Evolutionary conservation across 2,329 filamentous ascomycete genomes (phyloP).

Genomic region (Pezicula radicicola): DNA sequence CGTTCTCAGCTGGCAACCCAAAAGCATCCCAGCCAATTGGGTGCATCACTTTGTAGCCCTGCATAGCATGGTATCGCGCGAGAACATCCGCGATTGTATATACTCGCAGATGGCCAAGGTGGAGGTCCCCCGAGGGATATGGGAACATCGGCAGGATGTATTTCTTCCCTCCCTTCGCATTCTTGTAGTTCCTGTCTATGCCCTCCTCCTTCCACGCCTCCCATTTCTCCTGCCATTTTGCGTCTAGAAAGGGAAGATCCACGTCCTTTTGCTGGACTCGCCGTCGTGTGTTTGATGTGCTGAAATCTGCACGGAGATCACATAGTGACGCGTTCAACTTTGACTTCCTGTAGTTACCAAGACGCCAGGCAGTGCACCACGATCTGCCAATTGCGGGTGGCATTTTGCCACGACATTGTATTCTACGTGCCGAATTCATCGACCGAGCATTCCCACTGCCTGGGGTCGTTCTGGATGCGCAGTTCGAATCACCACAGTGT

Average conservation of each 20-base stretch:
- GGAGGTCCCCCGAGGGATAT: slow-evolving; percentile 82
- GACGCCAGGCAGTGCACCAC: neutral
- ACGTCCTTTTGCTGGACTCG: slow-evolving; percentile 2
- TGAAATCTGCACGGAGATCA: neutral
- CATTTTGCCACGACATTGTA: neutral
- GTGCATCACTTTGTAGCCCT: slow-evolving; percentile 72
- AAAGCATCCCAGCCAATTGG: slow-evolving; percentile 98
- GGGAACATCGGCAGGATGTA: slow-evolving; percentile 93
- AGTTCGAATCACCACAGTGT: no score
- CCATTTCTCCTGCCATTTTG: slow-evolving; percentile 25
- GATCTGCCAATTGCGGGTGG: neutral
- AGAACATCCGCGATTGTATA: slow-evolving; percentile 90
- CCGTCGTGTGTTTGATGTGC: neutral
- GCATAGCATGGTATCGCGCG: slow-evolving; percentile 71
- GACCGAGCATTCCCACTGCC: no score
- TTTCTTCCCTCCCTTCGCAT: slow-evolving; percentile 32
- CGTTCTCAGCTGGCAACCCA: slow-evolving; percentile 87
- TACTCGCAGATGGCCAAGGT: slow-evolving; percentile 83
- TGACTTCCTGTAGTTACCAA: neutral
- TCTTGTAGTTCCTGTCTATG: neutral
- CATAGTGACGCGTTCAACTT: no score
- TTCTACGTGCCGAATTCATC: no score
- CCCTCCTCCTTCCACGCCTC: neutral
- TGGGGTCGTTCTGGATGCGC: no score
- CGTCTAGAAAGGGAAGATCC: slow-evolving; percentile 19